Evolutionary conservation across 1,139 yeast genomes (phyloP).

Genomic region (Pichia sp.): DNA sequence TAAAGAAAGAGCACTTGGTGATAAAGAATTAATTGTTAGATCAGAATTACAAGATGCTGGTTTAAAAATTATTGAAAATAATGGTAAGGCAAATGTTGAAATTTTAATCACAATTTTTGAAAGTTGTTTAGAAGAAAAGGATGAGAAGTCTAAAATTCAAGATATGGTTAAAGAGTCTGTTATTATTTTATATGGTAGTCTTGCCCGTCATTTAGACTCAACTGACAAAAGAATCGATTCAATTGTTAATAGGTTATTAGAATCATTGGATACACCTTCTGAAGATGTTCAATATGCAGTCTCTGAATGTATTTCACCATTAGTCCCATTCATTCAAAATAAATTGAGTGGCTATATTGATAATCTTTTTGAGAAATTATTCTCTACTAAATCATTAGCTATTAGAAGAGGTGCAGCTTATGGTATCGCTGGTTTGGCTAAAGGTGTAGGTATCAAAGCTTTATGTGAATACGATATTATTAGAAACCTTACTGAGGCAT

Average conservation of each 20-base stretch:
- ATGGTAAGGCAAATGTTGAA: conserved; percentile 64
- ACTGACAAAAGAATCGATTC: conserved; percentile 58
- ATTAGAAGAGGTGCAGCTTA: conserved; percentile 90
- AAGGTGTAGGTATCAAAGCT: conserved; percentile 80
- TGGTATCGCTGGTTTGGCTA: conserved; percentile 88
- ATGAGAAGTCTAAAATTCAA: conserved; percentile 42
- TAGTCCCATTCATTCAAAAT: conserved; percentile 53
- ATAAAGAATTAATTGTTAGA: conserved; percentile 63
- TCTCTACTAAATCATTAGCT: conserved; percentile 44
- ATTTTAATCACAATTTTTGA: conserved; percentile 74
- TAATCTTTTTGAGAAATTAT: conserved; percentile 51
- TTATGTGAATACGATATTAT: conserved; percentile 71
- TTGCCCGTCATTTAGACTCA: conserved; percentile 70
- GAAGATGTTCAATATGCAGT: conserved; percentile 85
- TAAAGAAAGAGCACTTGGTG: conserved; percentile 62
- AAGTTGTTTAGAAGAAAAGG: conserved; percentile 42
- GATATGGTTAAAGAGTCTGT: conserved; percentile 72
- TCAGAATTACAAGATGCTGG: conserved; percentile 91
- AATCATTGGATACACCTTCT: conserved; percentile 79
- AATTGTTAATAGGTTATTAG: conserved; percentile 63
- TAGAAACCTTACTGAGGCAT: conserved; percentile 71
- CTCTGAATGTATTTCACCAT: conserved; percentile 77
- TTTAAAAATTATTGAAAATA: conserved; percentile 54
- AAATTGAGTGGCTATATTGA: conserved; percentile 51
- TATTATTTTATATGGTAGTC: conserved; percentile 78